phyloP scores from a whole-genome alignment of 1,284 basidiomycete genomes.

The Ustilago cynodontis region DNA sequence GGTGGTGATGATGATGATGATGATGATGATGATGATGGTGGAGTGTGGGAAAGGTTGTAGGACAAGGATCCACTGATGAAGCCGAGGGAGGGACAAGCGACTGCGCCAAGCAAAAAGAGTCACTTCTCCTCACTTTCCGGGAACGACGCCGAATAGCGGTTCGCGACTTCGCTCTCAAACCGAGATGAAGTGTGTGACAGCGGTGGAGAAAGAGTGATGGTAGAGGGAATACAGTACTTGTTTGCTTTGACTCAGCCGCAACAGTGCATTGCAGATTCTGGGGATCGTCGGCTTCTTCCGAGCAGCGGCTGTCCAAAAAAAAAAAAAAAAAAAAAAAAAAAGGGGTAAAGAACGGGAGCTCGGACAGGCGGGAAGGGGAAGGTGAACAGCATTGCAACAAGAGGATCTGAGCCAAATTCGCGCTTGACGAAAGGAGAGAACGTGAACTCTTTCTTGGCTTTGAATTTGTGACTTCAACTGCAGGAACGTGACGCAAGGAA shows the following conservation, averaged over 20 bases:
- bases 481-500: neutral
- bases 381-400: neutral
- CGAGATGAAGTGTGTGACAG: slow-evolving; percentile 1
- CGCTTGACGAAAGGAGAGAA: neutral
- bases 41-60: neutral
- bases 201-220: neutral
- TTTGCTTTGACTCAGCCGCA: neutral
- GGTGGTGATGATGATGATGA: neutral
- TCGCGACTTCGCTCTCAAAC: neutral
- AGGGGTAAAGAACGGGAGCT: neutral
- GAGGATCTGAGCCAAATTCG: neutral
- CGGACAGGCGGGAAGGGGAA: too few species aligned
- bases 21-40: neutral
- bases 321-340: neutral
- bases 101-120: neutral
- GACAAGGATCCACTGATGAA: neutral
- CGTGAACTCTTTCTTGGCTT: slow-evolving; percentile 2
- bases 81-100: neutral
- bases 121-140: neutral
- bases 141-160: neutral
- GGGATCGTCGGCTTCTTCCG: slow-evolving; percentile 4
- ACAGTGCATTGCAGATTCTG: neutral
- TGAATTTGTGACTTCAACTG: neutral
- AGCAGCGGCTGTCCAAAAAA: neutral
- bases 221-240: neutral